Base-by-base conservation (phyloP, 2,329 filamentous ascomycete species). In the Hypoxylon sp. region DNA sequence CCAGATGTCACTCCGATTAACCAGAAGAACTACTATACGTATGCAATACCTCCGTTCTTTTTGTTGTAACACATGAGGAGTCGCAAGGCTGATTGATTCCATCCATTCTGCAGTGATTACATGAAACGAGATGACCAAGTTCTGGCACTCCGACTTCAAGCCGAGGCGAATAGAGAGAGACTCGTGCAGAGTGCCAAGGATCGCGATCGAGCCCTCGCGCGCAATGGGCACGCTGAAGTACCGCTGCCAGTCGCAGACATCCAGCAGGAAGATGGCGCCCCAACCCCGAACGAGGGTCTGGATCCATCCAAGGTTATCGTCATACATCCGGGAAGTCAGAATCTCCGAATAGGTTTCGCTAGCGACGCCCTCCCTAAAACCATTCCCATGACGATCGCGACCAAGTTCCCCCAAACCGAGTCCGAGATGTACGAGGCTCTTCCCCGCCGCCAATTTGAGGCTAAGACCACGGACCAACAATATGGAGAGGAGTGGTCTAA, bases 1-100 rank as follows among this genome's bases (percentile, higher is more conserved):
- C 95, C 96, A 9, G 91, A 96, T 77, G 90, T 97, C 63, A 87
- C 89, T 46, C 93, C 96, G 75, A 99, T 99, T 81, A 99, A 99
- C 79, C 96, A 99, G 80, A 99, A 99, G 84, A 99, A 99, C 80
- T 99, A 99, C 81, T 98, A 98, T 80, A 97, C 94, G 93, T 96
- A 86, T 68, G 90, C 53, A 38, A 30, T 36, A 13, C 17, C 19
- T 45, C 10, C 21, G 34, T 36, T 36, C 11, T 17, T 13, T 9
- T 10, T 6, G 13, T 17, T 17, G 32, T 7, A 11, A 2, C n/a
- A 43, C 28, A 9, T 14, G 14, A 34, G 14, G n/a, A 41, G 21
- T 56, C n/a, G 17, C 51, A 36, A 17, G 46, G 66, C 60, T 63
- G 30, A 60, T 72, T 78, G 67, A 79, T 70, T 25, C 32, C 28